Evolutionary conservation across 805 yeast species (phyloP), one percentile per base, ranked within the genome.

Genomic region (Ogataea corticis): DNA sequence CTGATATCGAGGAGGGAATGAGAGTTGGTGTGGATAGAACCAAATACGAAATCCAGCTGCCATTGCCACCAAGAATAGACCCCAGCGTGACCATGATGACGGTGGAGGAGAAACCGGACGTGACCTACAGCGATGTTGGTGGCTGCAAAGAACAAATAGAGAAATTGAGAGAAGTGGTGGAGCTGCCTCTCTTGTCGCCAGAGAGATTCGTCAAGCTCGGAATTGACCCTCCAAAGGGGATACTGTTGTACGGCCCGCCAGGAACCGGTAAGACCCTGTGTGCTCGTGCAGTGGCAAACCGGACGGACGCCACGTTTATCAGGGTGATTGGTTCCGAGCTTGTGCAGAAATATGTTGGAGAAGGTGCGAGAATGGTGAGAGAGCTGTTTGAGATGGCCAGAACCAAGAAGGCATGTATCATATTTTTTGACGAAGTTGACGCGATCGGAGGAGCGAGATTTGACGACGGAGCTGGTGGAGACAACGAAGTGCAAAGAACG

Each of bases 371-470:
- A 65, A 94, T 94, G 99, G 98, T 94, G 44, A 82, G 99, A 69
- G 99, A 94, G 71, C 77, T 94, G 61, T 94, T 94, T 61, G 99
- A 94, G 67, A 91, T 94, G 98, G 99, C 99, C 2, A 85, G 99
- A 66, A 87, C 98, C 30, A 94, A 94, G 70, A 91, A 92, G 64
- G 98, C 99, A 2, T 92, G 98, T 70, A 94, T 94, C 62, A 92
- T 94, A 46, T 94, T 94, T 71, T 94, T 94, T 62, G 99, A 94
- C 70, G 99, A 94, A 74, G 85, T 94, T 56, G 99, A 94, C 72
- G 99, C 99, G 31, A 89, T 94, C 67, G 99, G 99, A 56, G 99
- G 99, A 33, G 98, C 98, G n/a, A 84, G 99, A 68, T 94, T 94
- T 65, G 99, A 94, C 68, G 99, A 94, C 66, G 98, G 98, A 61